Base-by-base conservation (phyloP, 192 early-diverging fungal species). In the Coemansia sp. region DNA sequence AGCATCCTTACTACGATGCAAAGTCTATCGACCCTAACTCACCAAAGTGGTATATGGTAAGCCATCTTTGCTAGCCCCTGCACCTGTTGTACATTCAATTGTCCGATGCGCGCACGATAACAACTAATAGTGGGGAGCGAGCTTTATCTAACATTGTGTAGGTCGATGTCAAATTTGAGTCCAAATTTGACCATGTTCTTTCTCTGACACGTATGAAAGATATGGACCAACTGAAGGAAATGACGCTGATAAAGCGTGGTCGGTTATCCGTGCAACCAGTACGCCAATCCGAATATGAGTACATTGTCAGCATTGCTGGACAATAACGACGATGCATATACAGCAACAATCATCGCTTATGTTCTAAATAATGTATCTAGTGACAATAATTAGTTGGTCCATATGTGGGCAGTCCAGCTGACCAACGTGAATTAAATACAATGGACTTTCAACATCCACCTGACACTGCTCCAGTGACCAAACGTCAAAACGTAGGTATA, bases 11-110 rank as follows among this genome's bases (percentile, higher is more conserved):
- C 74, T 94, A 85, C 66, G 93, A 95, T 67, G 78, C 85, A 6
- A 95, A 94, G 66, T 88, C 88, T 1, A 74, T 86, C 6, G 63
- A 78, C 15, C 29, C 53, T 21, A 85, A 86, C 0, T 75, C 87
- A 11, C 93, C 93, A 32, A 91, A 82, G 66, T 95, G 94, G 93
- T 92, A 85, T 70, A 93, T 92, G 90, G 91, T 88, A 87, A 46
- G 46, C 23, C 42, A 12, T 4, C 19, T 38, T 39, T 50, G 11
- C 39, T 2, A 8, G 36, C 2, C 2, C 2, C 36, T 37, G 4
- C 2, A 25, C 2, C 64, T 32, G 27, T 2, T 55, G 23, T 60
- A 34, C 11, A 32, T 15, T 59, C 14, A 46, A 66, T 29, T 5
- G 1, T 17, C 11, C 8, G 27, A 41, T 32, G 44, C 19, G n/a